phyloP scores from a whole-genome alignment of 441 rosid genomes.

The Erysimum cheiri region DNA sequence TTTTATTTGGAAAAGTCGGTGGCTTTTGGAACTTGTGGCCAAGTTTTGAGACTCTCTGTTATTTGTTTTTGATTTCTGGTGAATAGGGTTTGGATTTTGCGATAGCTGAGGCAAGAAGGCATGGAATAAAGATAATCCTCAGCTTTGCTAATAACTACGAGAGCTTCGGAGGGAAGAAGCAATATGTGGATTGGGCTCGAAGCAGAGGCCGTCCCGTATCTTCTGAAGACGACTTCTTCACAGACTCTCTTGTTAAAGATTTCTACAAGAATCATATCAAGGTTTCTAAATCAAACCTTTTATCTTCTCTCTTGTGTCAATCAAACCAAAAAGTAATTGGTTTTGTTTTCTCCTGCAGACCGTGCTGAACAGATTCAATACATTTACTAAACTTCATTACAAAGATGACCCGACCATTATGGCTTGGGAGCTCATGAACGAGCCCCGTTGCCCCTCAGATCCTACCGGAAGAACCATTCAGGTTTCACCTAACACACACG shows the following conservation, averaged over 20 bases:
- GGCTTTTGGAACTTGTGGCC: slow-evolving; percentile 21
- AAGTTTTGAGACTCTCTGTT: slow-evolving; percentile 2
- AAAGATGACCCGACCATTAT: slow-evolving; percentile 75
- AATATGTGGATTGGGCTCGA: slow-evolving; percentile 76
- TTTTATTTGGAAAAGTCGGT: neutral
- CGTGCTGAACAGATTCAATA: slow-evolving; percentile 64
- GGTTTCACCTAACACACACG: slow-evolving; percentile 44
- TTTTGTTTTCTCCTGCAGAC: slow-evolving; percentile 47
- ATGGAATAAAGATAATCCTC: slow-evolving; percentile 67
- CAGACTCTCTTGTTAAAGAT: slow-evolving; percentile 64
- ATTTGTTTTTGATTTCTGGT: neutral
- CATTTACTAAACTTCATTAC: slow-evolving; percentile 60
- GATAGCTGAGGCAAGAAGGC: slow-evolving; percentile 66
- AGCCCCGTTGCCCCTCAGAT: slow-evolving; percentile 80
- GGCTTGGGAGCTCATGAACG: slow-evolving; percentile 94
- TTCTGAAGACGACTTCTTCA: slow-evolving; percentile 79
- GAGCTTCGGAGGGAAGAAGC: slow-evolving; percentile 75
- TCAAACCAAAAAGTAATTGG: neutral
- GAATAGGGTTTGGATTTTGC: slow-evolving; percentile 78
- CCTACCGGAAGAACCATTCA: slow-evolving; percentile 69
- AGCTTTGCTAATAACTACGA: slow-evolving; percentile 72
- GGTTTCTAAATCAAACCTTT: slow-evolving; percentile 44
- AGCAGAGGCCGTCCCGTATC: slow-evolving; percentile 62
- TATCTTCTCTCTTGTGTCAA: neutral
- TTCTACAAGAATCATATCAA: slow-evolving; percentile 71